phyloP scores from a whole-genome alignment of 1,284 basidiomycete species.

The Ustilago lituana region DNA sequence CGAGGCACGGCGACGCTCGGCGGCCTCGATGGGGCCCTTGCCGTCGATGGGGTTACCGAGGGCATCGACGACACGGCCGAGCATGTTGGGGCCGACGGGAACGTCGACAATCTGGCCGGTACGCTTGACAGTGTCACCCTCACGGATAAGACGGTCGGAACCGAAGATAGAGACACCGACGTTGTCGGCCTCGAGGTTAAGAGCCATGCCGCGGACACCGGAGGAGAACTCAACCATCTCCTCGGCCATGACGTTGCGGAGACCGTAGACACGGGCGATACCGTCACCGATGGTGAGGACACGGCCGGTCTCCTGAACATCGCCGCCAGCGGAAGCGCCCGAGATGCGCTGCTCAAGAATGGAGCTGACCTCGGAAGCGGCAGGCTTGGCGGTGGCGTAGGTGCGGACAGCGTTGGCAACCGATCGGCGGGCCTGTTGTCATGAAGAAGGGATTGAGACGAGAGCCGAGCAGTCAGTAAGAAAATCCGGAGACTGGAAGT shows the following conservation, averaged over 20 bases:
- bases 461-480: conserved; percentile 6
- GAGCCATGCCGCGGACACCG: conserved; percentile 87
- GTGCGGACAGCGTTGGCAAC: conserved; percentile 68
- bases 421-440: conserved; percentile 72
- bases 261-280: conserved; percentile 97
- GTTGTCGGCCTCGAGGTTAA: conserved; percentile 99
- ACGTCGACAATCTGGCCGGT: conserved; percentile 99
- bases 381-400: conserved; percentile 98
- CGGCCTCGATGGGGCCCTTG: conserved; percentile 93
- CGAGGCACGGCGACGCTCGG: conserved; percentile 93
- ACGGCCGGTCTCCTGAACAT: conserved; percentile 98
- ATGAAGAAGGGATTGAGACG: not conserved
- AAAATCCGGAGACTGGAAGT: not conserved
- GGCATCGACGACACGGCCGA: conserved; percentile 98
- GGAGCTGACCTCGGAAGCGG: conserved; percentile 97
- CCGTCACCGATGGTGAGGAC: conserved; percentile 99
- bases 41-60: conserved; percentile 99
- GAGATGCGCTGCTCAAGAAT: conserved; percentile 99
- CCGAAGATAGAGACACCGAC: conserved; percentile 99
- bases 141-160: conserved; percentile 99
- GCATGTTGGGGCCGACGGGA: conserved; percentile 92
- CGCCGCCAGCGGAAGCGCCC: conserved; percentile 85
- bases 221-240: conserved; percentile 99
- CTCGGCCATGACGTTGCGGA: conserved; percentile 85
- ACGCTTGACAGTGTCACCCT: conserved; percentile 99